Percentiles rank a stretch among this genome's conserved stretches.
These are phyloP conservation scores for Solanum megistacrolobum DNA, from an alignment of 257 asterid genomes.

Conservation along the genomic window DNA sequence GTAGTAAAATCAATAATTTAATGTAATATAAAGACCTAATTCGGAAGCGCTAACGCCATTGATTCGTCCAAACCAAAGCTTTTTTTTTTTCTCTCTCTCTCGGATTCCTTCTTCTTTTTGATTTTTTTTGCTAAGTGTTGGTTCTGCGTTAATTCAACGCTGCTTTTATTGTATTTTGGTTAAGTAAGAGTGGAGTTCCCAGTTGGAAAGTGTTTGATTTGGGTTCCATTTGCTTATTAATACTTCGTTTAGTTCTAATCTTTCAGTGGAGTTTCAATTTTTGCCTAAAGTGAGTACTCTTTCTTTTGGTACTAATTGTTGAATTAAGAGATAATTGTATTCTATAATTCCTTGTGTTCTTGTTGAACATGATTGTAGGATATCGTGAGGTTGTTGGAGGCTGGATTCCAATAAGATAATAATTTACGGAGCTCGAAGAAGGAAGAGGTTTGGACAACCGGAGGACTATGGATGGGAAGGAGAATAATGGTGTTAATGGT, in stretches of 20 bases:
- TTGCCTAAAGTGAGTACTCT: neutral
- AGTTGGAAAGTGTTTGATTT: neutral
- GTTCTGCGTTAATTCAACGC: neutral
- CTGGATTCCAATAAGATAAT: constrained; percentile 83
- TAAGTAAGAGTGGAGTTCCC: neutral
- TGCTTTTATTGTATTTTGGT: neutral
- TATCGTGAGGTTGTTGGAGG: constrained; percentile 35
- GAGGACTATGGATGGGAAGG: constrained; percentile 89
- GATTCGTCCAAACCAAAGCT: neutral
- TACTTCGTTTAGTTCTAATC: neutral
- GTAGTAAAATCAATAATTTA: too few relatives aligned
- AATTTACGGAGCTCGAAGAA: constrained; percentile 58
- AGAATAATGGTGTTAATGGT: constrained; percentile 37
- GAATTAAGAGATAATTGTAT: neutral
- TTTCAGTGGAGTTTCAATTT: neutral
- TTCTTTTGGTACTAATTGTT: neutral
- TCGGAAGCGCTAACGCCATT: neutral
- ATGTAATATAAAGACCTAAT: neutral
- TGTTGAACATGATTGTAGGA: neutral
- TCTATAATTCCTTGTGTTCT: neutral
- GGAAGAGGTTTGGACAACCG: constrained; percentile 78
- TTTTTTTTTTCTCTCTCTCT: neutral
- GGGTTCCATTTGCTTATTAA: neutral
- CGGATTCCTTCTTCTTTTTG: neutral
- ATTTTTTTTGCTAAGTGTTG: neutral